These are phyloP conservation scores for Candida incommunis DNA, from an alignment of 805 yeast species.

Conservation along the genomic window DNA sequence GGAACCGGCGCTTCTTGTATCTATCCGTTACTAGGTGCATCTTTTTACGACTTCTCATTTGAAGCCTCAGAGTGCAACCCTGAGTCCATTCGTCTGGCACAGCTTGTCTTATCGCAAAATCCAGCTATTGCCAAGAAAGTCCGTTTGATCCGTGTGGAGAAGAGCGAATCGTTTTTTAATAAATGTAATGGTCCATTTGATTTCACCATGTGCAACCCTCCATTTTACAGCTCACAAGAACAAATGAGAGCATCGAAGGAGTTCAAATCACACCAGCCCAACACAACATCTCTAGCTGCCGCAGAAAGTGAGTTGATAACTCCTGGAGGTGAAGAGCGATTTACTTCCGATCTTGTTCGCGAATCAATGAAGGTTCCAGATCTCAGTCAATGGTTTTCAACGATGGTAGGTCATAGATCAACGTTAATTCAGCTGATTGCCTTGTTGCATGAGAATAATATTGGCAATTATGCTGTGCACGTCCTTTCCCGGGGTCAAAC, in stretches of 20 bases:
- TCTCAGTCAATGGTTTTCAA: neutral
- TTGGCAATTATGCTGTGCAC: neutral
- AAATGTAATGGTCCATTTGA: neutral
- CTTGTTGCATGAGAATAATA: neutral
- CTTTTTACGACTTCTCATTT: neutral
- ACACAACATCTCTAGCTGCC: neutral
- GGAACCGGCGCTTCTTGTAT: neutral
- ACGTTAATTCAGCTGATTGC: neutral
- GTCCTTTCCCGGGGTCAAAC: neutral
- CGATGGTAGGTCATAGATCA: neutral
- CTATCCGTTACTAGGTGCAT: neutral
- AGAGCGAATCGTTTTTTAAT: neutral
- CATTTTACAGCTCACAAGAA: neutral
- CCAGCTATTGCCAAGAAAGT: neutral
- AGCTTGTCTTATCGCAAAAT: neutral
- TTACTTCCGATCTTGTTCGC: neutral
- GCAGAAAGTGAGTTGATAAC: neutral
- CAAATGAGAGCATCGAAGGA: neutral
- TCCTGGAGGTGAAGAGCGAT: neutral
- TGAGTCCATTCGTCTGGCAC: neutral
- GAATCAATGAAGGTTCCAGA: neutral
- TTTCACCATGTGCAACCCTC: neutral
- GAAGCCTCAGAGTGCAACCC: neutral
- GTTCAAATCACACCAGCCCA: neutral
- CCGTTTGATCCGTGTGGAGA: neutral